Conservation (phyloP, 1,284 basidiomycete species). For the Leccinum solheimii region DNA sequence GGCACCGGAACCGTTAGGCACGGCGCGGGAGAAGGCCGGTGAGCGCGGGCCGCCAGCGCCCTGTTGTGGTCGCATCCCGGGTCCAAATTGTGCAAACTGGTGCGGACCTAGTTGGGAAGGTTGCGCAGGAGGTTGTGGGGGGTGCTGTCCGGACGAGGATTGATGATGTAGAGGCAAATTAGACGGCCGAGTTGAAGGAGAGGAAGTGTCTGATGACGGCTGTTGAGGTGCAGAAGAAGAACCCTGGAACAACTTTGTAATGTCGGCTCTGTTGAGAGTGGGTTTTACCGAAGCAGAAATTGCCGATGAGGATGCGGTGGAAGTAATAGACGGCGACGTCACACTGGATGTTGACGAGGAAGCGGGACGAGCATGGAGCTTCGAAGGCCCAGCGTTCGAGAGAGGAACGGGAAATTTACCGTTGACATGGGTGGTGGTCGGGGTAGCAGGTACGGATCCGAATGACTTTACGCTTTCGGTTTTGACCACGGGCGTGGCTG, state of each 20-base stretch:
- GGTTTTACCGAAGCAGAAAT: constrained; percentile 40
- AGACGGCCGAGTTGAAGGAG: constrained; percentile 45
- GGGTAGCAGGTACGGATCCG: constrained; percentile 58
- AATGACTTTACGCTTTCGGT: constrained; percentile 77
- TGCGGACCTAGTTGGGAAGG: constrained; percentile 48
- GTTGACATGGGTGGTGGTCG: constrained; percentile 49
- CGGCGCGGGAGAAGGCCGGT: constrained; percentile 59
- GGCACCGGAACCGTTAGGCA: constrained; percentile 60
- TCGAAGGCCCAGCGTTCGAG: constrained; percentile 29
- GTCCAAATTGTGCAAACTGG: constrained; percentile 47
- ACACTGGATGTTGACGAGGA: constrained; percentile 36
- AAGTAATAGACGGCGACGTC: constrained; percentile 35
- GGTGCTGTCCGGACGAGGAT: constrained; percentile 37
- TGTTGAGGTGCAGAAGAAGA: constrained; percentile 33
- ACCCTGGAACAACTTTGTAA: constrained; percentile 69
- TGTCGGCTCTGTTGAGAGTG: constrained; percentile 50
- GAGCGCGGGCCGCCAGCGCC: constrained; percentile 59
- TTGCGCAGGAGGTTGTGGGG: constrained; percentile 41
- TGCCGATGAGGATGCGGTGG: constrained; percentile 28
- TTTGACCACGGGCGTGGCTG: constrained; percentile 61
- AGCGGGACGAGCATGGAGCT: constrained; percentile 33
- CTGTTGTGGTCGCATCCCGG: constrained; percentile 42
- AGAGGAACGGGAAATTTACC: constrained; percentile 46
- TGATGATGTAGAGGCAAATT: constrained; percentile 47
- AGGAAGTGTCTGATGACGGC: constrained; percentile 36